Conservation (phyloP, 2,329 filamentous ascomycete species). For the Fusarium ambrosium region DNA sequence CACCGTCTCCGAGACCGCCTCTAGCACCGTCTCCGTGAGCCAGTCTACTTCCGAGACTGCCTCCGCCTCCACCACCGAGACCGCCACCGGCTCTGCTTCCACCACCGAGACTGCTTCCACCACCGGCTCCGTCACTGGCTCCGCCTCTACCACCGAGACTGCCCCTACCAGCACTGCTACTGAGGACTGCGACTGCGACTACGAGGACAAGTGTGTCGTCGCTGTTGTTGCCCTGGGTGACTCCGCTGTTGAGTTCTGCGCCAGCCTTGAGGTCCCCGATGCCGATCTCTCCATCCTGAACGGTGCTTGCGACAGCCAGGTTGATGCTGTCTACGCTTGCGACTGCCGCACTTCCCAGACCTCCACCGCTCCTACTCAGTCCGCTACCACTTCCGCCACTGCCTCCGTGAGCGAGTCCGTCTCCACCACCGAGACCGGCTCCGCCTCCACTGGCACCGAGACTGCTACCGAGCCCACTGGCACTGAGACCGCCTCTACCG, state of each 20-base stretch:
- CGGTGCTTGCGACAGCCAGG: neutral
- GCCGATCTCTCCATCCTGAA: neutral
- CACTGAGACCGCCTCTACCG: conserved; percentile 15
- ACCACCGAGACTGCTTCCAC: conserved; percentile 5
- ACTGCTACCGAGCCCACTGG: conserved; percentile 9
- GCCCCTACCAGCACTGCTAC: neutral
- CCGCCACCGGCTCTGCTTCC: neutral
- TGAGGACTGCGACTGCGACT: neutral
- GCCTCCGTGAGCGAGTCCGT: neutral
- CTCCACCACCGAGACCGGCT: conserved; percentile 3
- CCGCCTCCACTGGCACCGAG: neutral
- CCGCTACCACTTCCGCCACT: neutral
- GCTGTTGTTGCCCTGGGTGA: neutral
- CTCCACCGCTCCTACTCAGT: neutral
- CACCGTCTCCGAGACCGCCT: conserved; percentile 2
- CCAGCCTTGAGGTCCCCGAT: neutral
- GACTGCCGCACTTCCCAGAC: neutral
- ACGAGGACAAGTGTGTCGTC: neutral
- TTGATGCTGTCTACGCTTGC: neutral
- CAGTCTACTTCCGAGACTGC: neutral
- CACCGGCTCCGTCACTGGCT: neutral
- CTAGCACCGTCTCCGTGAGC: too few relatives aligned
- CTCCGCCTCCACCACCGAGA: neutral
- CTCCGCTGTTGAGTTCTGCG: neutral
- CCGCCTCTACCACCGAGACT: neutral